These are phyloP conservation scores for Dryas integrifolia DNA, from an alignment of 331 rosid species.

Conservation along the genomic window DNA sequence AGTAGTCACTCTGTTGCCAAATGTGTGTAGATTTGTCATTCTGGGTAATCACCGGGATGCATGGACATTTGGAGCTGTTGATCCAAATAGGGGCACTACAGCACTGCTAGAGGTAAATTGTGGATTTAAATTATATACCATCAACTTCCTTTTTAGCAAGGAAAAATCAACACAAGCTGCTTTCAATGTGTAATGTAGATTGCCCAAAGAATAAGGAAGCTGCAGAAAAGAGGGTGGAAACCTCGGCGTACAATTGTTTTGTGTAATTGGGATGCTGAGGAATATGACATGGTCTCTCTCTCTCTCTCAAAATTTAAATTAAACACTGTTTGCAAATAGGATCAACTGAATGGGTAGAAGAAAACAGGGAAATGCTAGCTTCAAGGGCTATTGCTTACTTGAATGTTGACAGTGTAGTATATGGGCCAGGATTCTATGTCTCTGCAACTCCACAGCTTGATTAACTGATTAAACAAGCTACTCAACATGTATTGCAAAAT, in stretches of 20 bases:
- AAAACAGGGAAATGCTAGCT: slow-evolving; percentile 68
- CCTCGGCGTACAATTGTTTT: slow-evolving; percentile 72
- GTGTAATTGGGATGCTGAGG: slow-evolving; percentile 90
- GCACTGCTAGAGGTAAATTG: slow-evolving; percentile 59
- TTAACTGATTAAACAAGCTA: slow-evolving; percentile 58
- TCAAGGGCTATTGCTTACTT: slow-evolving; percentile 70
- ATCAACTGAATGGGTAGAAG: slow-evolving; percentile 85
- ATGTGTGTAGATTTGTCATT: slow-evolving; percentile 58
- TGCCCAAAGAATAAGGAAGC: slow-evolving; percentile 56
- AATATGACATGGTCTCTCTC: slow-evolving; percentile 65
- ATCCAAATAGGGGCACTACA: slow-evolving; percentile 83
- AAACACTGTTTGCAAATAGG: slow-evolving; percentile 43
- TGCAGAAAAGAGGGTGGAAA: slow-evolving; percentile 66
- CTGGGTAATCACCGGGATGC: slow-evolving; percentile 81
- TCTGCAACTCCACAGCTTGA: slow-evolving; percentile 81
- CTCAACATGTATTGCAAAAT: slow-evolving; percentile 48
- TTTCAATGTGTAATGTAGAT: slow-evolving; percentile 37
- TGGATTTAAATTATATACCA: not conserved
- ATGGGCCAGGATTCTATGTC: slow-evolving; percentile 48
- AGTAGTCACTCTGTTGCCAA: slow-evolving; percentile 25
- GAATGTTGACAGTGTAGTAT: slow-evolving; percentile 61
- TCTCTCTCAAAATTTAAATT: slow-evolving; percentile 7
- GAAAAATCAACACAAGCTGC: slow-evolving; percentile 6
- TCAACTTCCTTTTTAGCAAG: not conserved
- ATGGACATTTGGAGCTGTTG: slow-evolving; percentile 91